Evolutionary conservation across 768 basidiomycete genomes (phyloP), one percentile per base, ranked within the genome.

Genomic region (Amanita molliuscula): DNA sequence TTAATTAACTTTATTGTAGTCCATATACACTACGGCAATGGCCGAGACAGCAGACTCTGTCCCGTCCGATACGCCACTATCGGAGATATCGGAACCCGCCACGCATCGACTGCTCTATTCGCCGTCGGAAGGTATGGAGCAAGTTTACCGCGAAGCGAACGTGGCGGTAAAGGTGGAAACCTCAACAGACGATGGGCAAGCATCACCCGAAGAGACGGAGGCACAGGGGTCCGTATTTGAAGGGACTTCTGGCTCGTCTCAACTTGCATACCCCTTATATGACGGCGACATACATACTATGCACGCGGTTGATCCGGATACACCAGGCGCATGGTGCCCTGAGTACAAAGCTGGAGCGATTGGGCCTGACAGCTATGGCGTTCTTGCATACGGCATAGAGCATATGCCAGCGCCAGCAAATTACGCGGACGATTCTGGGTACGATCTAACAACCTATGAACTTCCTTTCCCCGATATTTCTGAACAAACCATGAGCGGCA

Each of bases 381-480:
- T 20, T 9, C 6, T 50, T 31, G 18, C 26, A 25, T 50, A 50
- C 21, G 41, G 35, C 23, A 33, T 50, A 21, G 48, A 50, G 40
- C 38, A 25, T 9, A 29, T 50, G 9, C 31, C 48, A 23, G 6
- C 48, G 11, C n/a, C 48, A n/a, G 48, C 40, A 15, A 50, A 23
- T 26, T 43, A 42, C 10, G 5, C 20, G n/a, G 48, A 50, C 15
- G 38, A 29, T 16, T 15, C 49, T 23, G 41, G 49, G 11, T 50
- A 50, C 15, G 49, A 50, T 8, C 11, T 44, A 8, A 18, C 21
- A 4, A 10, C 49, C 11, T 50, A 50, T 25, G 49, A 50, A 6
- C 41, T 50, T 18, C 28, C 49, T 13, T 50, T 50, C 31, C 33
- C 49, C 6, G 49, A 50, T 31, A 38, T 50, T 5, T 29, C 49